Conservation (phyloP, 2,329 filamentous ascomycete genomes). For the Colletotrichum horii region DNA sequence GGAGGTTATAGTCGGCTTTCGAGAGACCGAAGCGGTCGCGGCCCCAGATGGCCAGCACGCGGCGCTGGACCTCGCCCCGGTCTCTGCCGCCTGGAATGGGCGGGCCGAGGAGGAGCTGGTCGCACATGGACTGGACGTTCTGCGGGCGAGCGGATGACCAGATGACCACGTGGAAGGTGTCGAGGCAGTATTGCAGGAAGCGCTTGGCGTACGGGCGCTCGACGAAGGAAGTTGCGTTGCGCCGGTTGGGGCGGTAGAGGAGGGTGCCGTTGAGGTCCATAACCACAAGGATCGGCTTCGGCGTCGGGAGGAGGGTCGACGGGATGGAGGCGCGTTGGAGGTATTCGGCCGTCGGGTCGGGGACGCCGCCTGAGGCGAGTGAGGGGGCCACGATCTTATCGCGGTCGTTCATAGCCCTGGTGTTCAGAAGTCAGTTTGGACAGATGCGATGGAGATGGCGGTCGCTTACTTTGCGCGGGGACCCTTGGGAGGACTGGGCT, state of each 20-base stretch:
- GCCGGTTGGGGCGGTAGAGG: slow-evolving; percentile 69
- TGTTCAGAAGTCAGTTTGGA: neutral
- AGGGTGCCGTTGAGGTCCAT: slow-evolving; percentile 95
- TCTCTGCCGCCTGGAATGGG: neutral
- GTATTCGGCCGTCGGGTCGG: slow-evolving; percentile 66
- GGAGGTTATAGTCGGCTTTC: slow-evolving; percentile 65
- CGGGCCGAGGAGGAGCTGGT: slow-evolving; percentile 58
- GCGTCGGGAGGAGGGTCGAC: slow-evolving; percentile 44
- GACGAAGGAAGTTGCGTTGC: slow-evolving; percentile 55
- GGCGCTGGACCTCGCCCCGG: slow-evolving; percentile 47
- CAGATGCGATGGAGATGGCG: neutral
- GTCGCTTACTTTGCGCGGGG: neutral
- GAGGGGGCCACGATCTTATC: slow-evolving; percentile 33
- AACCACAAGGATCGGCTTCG: slow-evolving; percentile 76
- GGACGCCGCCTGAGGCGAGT: slow-evolving; percentile 59
- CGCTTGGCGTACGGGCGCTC: slow-evolving; percentile 68
- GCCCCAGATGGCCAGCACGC: slow-evolving; percentile 76
- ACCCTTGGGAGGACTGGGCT: neutral
- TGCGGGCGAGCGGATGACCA: slow-evolving; percentile 85
- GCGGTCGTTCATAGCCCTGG: neutral
- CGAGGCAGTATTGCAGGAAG: slow-evolving; percentile 78
- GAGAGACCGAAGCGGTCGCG: slow-evolving; percentile 78
- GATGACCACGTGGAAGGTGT: slow-evolving; percentile 79
- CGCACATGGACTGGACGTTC: slow-evolving; percentile 75
- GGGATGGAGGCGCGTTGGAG: slow-evolving; percentile 55